Percentiles rank a stretch among this genome's conserved stretches.
phyloP scores from a whole-genome alignment of 2,329 filamentous ascomycete species.

The Pseudocercospora vitis region DNA sequence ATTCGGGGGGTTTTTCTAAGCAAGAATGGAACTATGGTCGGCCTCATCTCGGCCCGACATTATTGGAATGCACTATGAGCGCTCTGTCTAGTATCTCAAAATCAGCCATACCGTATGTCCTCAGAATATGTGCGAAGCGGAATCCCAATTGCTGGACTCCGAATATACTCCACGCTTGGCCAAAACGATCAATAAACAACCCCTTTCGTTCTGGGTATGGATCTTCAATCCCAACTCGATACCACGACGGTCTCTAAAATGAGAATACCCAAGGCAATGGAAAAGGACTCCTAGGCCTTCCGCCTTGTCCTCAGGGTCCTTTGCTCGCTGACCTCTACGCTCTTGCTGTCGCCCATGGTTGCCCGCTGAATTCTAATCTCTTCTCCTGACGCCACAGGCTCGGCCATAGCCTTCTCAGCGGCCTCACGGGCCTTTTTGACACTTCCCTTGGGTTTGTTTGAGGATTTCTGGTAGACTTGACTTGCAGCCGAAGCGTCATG shows the following conservation, averaged over 20 bases:
- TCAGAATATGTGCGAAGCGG: neutral
- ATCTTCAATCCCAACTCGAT: neutral
- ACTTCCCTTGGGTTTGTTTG: slow-evolving; percentile 23
- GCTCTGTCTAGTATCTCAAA: neutral
- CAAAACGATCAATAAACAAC: neutral
- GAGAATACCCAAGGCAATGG: slow-evolving; percentile 7
- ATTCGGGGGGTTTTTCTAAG: no score
- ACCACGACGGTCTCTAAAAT: neutral
- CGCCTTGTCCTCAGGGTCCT: slow-evolving; percentile 26
- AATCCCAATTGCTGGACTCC: neutral
- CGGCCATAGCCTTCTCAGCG: slow-evolving; percentile 26
- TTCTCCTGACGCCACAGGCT: slow-evolving; percentile 12
- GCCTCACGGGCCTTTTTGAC: slow-evolving; percentile 28
- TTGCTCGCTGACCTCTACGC: slow-evolving; percentile 21
- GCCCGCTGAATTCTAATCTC: slow-evolving; percentile 19
- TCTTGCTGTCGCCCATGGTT: slow-evolving; percentile 21
- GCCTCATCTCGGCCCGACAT: no score
- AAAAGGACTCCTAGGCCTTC: slow-evolving; percentile 22
- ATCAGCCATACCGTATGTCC: neutral
- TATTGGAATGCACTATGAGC: no score
- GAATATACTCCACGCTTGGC: slow-evolving; percentile 3
- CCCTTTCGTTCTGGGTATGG: neutral
- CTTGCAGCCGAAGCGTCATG: slow-evolving; percentile 15
- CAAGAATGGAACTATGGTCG: no score
- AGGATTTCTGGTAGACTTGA: neutral